These are phyloP conservation scores for Apophysomyces trapeziformis DNA, from an alignment of 371 early-diverging fungal species.

Conservation along the genomic window DNA sequence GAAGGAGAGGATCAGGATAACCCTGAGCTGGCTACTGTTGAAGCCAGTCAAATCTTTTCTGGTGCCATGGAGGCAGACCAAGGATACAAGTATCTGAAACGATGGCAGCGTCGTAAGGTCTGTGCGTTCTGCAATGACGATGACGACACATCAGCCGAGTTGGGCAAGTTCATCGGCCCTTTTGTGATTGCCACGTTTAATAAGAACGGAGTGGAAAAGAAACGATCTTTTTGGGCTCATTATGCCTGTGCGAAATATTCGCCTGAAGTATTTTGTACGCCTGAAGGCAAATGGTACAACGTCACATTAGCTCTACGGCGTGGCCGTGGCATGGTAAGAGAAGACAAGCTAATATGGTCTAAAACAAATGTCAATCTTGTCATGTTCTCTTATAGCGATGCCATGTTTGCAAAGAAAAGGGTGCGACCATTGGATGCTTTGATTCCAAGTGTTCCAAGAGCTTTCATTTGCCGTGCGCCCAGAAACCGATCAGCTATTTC, in stretches of 20 bases:
- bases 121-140: constrained; percentile 83
- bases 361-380: neutral
- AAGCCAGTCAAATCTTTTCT: constrained; percentile 45
- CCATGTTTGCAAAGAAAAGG: constrained; percentile 75
- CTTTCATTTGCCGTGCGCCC: constrained; percentile 84
- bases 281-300: constrained; percentile 83
- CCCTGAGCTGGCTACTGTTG: constrained; percentile 11
- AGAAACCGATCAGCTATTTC: constrained; percentile 73
- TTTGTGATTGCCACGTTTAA: constrained; percentile 48
- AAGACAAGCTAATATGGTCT: neutral
- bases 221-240: constrained; percentile 83
- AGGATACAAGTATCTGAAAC: constrained; percentile 51
- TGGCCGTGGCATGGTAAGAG: constrained; percentile 72
- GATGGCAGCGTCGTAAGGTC: constrained; percentile 60
- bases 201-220: constrained; percentile 55
- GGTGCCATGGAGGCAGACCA: constrained; percentile 46
- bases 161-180: constrained; percentile 67
- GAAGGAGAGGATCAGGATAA: neutral
- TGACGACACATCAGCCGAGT: constrained; percentile 58
- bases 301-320: constrained; percentile 78
- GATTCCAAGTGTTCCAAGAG: constrained; percentile 82
- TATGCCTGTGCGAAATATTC: constrained; percentile 84
- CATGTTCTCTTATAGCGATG: constrained; percentile 56
- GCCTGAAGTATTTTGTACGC: constrained; percentile 80
- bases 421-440: constrained; percentile 92